Evolutionary conservation across 2,329 filamentous ascomycete genomes (phyloP), one percentile per base, ranked within the genome.

Genomic region (Aspergillus fumigatiaffinis): DNA sequence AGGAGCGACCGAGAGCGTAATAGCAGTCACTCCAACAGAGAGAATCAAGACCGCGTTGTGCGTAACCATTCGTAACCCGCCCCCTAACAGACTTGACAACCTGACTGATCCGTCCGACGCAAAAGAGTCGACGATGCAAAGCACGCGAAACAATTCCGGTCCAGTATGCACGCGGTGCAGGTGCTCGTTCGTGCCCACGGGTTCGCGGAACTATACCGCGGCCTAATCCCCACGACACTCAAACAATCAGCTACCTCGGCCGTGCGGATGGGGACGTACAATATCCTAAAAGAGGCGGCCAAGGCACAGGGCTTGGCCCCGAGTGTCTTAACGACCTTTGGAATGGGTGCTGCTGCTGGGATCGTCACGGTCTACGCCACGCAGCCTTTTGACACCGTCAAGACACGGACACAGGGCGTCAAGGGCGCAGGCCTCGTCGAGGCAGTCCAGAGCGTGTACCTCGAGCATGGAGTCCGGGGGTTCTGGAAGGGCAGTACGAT

Each of bases 401-500:
- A 88, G 74, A 88, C 86, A 2, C 74, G 84, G 49, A 80, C 81
- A 25, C 85, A 88, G 68, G 83, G 81, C 51, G 83, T 84, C 0
- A 76, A 78, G 23, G 85, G 83, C 4, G 81, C 82, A 2, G 82
- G 79, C 1, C 85, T 84, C 2, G 69, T 75, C 0, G 83, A 87
- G 59, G 85, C 85, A 0, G 75, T 85, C 3, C 75, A 72, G 52
- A 80, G 78, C 53, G 77, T 89, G 3, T 67, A 84, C 53, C 68
- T 73, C 0, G 84, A 87, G 61, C 80, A 82, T 60, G 87, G 86
- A 0, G 61, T 87, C 1, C 77, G 75, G 42, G 86, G 82, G 0
- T 84, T 88, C 59, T 89, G 86, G 86, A 84, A 81, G 57, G 87
- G 87, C 0, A 89, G 85, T 35, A 84, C 84, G 0, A 89, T 89